Evolutionary conservation across 768 basidiomycete species (phyloP).

Genomic region (Collybiopsis confluens): DNA sequence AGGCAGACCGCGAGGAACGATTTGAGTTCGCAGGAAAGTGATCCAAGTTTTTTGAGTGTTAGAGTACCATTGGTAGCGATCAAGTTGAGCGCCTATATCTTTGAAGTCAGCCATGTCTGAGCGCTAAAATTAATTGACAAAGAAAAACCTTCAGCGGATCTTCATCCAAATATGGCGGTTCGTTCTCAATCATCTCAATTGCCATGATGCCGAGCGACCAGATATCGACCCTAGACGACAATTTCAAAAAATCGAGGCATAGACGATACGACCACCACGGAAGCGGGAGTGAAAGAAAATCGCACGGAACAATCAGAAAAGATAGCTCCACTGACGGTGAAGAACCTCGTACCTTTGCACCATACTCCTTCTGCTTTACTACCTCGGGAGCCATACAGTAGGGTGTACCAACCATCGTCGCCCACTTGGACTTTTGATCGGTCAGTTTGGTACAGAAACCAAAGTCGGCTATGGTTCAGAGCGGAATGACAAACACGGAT

Average conservation of each 20-base stretch:
- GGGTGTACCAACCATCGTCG: constrained; percentile 97
- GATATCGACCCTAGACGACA: constrained; percentile 72
- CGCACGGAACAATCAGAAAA: too few species aligned
- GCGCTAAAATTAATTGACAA: too few species aligned
- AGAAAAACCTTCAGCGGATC: constrained; percentile 85
- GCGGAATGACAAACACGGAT: too few species aligned
- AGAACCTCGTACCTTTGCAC: constrained; percentile 92
- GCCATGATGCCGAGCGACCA: constrained; percentile 99
- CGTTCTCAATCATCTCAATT: constrained; percentile 98
- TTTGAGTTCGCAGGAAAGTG: too few species aligned
- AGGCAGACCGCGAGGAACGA: too few species aligned
- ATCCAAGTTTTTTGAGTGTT: too few species aligned
- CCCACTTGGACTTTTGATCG: constrained; percentile 94
- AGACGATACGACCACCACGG: too few species aligned
- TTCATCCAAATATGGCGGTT: constrained; percentile 93
- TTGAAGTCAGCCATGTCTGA: too few species aligned
- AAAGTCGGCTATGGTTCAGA: constrained; percentile 86
- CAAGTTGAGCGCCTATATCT: too few species aligned
- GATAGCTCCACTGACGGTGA: too few species aligned
- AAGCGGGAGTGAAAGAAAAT: neutral
- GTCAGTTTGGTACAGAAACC: constrained; percentile 96
- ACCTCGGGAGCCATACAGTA: constrained; percentile 99
- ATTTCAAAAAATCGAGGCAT: too few species aligned
- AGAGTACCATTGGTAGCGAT: too few species aligned
- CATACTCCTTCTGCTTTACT: constrained; percentile 95